phyloP scores from a whole-genome alignment of 768 basidiomycete species.

The Tubosaeta sp. region DNA sequence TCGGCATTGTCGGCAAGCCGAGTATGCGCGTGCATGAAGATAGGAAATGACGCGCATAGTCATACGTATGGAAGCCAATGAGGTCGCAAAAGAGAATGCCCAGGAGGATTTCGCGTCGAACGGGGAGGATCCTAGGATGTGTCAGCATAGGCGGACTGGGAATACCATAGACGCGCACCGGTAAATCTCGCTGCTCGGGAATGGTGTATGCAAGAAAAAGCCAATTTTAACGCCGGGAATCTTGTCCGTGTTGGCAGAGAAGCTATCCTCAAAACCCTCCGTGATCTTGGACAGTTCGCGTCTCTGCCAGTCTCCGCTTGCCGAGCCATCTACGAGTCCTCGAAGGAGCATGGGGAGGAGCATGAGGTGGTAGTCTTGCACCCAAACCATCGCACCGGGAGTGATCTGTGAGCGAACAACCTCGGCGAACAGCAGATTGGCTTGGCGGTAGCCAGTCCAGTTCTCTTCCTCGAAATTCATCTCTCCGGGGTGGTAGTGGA shows the following conservation, averaged over 20 bases:
- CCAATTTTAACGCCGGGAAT: slow-evolving; percentile 86
- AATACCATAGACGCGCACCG: slow-evolving; percentile 49
- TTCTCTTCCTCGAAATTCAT: slow-evolving; percentile 99
- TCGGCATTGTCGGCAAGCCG: slow-evolving; percentile 93
- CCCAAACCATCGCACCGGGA: slow-evolving; percentile 96
- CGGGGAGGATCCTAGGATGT: slow-evolving; percentile 78
- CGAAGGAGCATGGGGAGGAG: slow-evolving; percentile 95
- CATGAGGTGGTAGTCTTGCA: slow-evolving; percentile 98
- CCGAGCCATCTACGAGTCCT: slow-evolving; percentile 72
- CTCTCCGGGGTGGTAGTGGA: slow-evolving; percentile 99
- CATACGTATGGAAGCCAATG: slow-evolving; percentile 99
- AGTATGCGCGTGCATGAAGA: slow-evolving; percentile 97
- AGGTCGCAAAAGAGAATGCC: slow-evolving; percentile 95
- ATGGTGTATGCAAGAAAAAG: slow-evolving; percentile 97
- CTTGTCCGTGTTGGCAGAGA: slow-evolving; percentile 33
- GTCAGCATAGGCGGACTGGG: slow-evolving; percentile 7
- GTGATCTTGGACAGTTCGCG: slow-evolving; percentile 65
- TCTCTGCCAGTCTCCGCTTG: slow-evolving; percentile 51
- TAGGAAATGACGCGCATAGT: slow-evolving; percentile 98
- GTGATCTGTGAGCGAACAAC: slow-evolving; percentile 74
- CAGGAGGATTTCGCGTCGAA: slow-evolving; percentile 94
- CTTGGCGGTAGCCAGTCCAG: slow-evolving; percentile 97
- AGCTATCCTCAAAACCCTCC: slow-evolving; percentile 59
- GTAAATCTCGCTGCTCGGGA: slow-evolving; percentile 97
- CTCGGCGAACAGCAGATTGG: slow-evolving; percentile 93